A percentile compares a stretch with the other conserved stretches of the same genome.
phyloP scores from a whole-genome alignment of 2,329 filamentous ascomycete species.

The Aureobasidium vineae region DNA sequence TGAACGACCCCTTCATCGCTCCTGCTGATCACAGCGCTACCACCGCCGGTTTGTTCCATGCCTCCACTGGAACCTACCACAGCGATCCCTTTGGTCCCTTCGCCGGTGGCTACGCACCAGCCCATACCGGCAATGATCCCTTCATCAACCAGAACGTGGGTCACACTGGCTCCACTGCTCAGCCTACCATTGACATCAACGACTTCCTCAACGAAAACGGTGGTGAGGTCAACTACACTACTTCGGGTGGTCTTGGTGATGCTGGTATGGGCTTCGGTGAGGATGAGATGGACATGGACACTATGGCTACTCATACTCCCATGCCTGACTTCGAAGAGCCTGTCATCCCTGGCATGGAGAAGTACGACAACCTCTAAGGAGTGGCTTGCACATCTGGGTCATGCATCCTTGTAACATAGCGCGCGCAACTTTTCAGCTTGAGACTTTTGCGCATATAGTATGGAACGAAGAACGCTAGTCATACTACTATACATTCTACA shows the following conservation, averaged over 20 bases:
- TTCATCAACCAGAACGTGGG: not conserved
- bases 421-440: not conserved
- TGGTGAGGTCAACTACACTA: not conserved
- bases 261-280: not conserved
- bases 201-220: not conserved
- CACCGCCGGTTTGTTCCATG: not conserved
- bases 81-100: not conserved
- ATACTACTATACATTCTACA: not conserved
- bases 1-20: not conserved
- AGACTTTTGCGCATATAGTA: not conserved
- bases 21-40: not conserved
- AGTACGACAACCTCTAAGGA: not conserved
- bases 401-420: not conserved
- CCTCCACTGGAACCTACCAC: not conserved
- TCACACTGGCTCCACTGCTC: not conserved
- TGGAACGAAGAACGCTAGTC: not conserved
- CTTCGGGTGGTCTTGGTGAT: not conserved
- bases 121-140: not conserved
- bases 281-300: not conserved
- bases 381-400: not conserved
- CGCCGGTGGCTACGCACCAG: not conserved
- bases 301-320: not conserved
- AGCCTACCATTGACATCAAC: not conserved
- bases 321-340: not conserved
- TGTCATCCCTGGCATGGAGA: not conserved